Conservation (phyloP, 78 protist genomes). For the Polysphondylium violaceum region DNA sequence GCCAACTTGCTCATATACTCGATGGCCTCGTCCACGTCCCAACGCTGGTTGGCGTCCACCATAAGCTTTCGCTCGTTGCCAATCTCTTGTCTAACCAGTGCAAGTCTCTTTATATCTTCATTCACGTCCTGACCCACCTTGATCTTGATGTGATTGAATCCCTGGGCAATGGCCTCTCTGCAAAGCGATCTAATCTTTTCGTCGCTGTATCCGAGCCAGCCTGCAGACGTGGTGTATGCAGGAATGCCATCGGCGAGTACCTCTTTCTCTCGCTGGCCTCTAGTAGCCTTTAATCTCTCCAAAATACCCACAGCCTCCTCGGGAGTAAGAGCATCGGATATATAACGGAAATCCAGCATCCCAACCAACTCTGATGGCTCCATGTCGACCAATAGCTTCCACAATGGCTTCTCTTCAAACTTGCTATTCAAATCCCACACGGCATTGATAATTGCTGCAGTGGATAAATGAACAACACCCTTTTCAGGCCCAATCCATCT, state of each 20-base stretch:
- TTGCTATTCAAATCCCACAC: slow-evolving; percentile 56
- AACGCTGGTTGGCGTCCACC: slow-evolving; percentile 79
- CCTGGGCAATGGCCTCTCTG: slow-evolving; percentile 44
- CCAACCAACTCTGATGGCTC: slow-evolving; percentile 42
- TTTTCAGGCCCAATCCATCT: slow-evolving; percentile 83
- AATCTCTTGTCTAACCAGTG: slow-evolving; percentile 23
- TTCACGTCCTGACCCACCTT: slow-evolving; percentile 72
- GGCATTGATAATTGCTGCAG: slow-evolving; percentile 65
- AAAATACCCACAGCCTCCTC: slow-evolving; percentile 49
- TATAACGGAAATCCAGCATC: slow-evolving; percentile 39
- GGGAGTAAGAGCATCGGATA: slow-evolving; percentile 49
- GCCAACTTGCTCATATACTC: slow-evolving; percentile 44
- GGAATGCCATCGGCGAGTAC: slow-evolving; percentile 30
- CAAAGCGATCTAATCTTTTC: slow-evolving; percentile 44
- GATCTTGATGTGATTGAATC: slow-evolving; percentile 73
- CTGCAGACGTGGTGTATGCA: slow-evolving; percentile 68
- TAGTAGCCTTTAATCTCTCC: neutral
- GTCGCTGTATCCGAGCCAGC: slow-evolving; percentile 77
- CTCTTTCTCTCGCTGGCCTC: neutral
- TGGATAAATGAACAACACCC: slow-evolving; percentile 55
- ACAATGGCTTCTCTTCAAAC: slow-evolving; percentile 47
- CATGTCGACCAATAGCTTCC: slow-evolving; percentile 66
- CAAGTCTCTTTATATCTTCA: slow-evolving; percentile 35
- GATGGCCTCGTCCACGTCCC: slow-evolving; percentile 63
- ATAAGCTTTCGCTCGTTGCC: slow-evolving; percentile 32